These are phyloP conservation scores for Conringia planisiliqua DNA, from an alignment of 345 rosid genomes.

Conservation along the genomic window DNA sequence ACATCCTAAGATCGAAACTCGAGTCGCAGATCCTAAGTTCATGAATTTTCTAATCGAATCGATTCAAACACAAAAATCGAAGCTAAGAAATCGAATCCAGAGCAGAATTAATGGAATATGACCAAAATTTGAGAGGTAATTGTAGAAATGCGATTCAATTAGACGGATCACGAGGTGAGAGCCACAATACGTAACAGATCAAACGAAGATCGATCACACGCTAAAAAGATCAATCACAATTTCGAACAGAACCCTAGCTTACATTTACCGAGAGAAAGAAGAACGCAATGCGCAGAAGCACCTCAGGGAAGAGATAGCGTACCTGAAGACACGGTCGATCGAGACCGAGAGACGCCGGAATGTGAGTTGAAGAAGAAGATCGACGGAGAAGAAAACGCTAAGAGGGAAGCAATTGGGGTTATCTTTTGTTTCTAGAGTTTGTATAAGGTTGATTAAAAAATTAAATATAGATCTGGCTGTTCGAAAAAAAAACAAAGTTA, in stretches of 20 bases:
- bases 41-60: neutral
- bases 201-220: slow-evolving; percentile 5
- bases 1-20: neutral
- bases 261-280: neutral
- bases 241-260: slow-evolving; percentile 13
- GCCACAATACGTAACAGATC: neutral
- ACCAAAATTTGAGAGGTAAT: neutral
- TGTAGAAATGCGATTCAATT: neutral
- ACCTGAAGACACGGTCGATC: slow-evolving; percentile 6
- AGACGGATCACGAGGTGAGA: neutral
- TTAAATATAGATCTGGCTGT: slow-evolving; percentile 3
- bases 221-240: neutral
- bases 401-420: neutral
- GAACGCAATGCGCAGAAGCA: neutral
- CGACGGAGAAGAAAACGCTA: slow-evolving; percentile 5
- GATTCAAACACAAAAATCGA: neutral
- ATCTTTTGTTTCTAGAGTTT: neutral
- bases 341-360: slow-evolving; percentile 10
- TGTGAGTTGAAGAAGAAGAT: slow-evolving; percentile 11
- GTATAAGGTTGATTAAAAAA: neutral
- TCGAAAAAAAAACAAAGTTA: neutral
- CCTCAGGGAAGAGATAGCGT: neutral
- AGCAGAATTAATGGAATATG: neutral
- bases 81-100: neutral
- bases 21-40: neutral